Evolutionary conservation across 768 basidiomycete genomes (phyloP), one percentile per base, ranked within the genome.

Genomic region (Leccinum pellstonianum): DNA sequence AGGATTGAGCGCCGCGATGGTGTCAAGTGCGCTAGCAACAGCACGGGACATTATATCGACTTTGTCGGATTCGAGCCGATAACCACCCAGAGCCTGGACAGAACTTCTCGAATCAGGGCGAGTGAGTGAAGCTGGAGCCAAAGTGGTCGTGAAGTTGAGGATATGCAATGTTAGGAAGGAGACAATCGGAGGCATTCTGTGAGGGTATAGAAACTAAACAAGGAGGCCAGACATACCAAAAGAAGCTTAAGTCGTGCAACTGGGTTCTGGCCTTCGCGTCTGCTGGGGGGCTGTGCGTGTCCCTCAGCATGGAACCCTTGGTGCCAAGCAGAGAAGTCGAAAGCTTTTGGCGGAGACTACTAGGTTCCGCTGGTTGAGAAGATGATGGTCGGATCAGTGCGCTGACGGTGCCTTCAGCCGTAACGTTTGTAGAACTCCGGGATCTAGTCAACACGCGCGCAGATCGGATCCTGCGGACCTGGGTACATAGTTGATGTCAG

Each of bases 161-260:
- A 95, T 84, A 66, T 99, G 97, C 3, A 99, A 77, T 0, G 86
- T 86, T 64, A 96, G 81, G 83, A 98, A 99, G 3, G 95, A 88
- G 17, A 87, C 87, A 65, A 99, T 93, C 86, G 88, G 63, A 56
- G 47, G 43, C 15, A 50, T 47, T 52, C 10, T 49, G 38, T 60
- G 49, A 60, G 52, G 4, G 27, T 55, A 57, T 10, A 52, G 54
- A 25, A 27, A 11, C 48, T 54, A 50, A 3, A 9, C 15, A 25
- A 3, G 3, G 47, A 54, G 11, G n/a, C n/a, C 33, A 33, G 31
- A 79, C 85, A 33, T 68, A 90, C 86, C 68, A 98, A 79, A 58
- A 97, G 83, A 15, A 98, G 81, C 75, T 98, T 98, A 62, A 99
- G 80, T 41, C 93, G 77, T 3, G 90, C 87, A 27, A 93, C 88